Evolutionary conservation across 345 rosid species (phyloP).

Genomic region (Erysimum cheiranthoides): DNA sequence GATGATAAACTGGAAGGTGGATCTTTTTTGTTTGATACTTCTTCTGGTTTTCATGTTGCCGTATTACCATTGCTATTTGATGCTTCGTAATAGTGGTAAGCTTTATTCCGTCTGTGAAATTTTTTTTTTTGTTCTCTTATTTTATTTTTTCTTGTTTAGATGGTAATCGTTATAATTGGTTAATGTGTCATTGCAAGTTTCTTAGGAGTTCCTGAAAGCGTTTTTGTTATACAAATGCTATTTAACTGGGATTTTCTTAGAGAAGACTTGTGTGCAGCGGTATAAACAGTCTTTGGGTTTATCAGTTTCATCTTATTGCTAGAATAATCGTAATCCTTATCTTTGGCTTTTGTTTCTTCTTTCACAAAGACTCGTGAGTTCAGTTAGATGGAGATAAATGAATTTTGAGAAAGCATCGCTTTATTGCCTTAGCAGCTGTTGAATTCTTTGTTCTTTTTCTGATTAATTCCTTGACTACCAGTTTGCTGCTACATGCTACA

Average conservation of each 20-base stretch:
- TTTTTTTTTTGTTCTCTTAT: neutral
- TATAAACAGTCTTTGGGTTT: neutral
- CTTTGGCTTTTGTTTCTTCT: neutral
- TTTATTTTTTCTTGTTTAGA: neutral
- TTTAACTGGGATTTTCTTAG: neutral
- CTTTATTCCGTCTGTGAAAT: neutral
- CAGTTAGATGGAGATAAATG: constrained; percentile 1
- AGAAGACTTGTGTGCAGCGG: neutral
- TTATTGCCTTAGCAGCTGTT: constrained; percentile 20
- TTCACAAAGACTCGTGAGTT: neutral
- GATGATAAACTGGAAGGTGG: constrained; percentile 93
- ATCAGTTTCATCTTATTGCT: neutral
- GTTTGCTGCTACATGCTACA: neutral
- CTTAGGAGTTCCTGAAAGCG: neutral
- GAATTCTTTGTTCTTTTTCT: neutral
- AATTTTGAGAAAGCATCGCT: neutral
- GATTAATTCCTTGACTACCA: constrained; percentile 11
- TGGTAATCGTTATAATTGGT: neutral
- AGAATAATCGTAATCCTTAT: neutral
- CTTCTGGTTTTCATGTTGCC: constrained; percentile 88
- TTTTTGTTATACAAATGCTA: neutral
- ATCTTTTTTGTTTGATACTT: constrained; percentile 82
- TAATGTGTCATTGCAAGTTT: neutral
- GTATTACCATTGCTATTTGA: constrained; percentile 93
- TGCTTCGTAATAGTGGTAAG: constrained; percentile 86